Base-by-base conservation (phyloP, 331 rosid genomes). In the Pyrus hybrid region DNA sequence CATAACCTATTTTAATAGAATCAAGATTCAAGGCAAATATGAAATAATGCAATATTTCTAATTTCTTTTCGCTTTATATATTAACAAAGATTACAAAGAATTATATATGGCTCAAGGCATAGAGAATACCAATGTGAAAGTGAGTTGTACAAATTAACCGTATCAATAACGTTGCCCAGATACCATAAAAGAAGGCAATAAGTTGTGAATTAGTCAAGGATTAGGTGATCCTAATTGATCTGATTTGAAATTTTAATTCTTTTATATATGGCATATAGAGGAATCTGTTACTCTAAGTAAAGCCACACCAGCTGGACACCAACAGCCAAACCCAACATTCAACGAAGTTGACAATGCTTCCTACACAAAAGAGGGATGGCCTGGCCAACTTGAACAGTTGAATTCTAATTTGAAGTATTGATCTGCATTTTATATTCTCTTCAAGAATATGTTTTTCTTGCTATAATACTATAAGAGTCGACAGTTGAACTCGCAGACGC, bases 201-300 rank as follows among this genome's bases (percentile, higher is more conserved):
- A 23, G 13, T 69, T 37, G 28, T 64, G 16, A 5, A 5, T 25
- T 4, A 71, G 85, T 85, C 89, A 79, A 84, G 70, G 56, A 74
- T 83, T 84, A 77, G 92, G 88, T 84, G 30, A 76, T 68, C 75
- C 49, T 63, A 75, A 57, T 33, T 64, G 8, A 20, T 11, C 33
- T 3, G 20, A 68, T 70, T 73, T 32, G 30, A n/a, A 53, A 6
- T 25, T 16, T 37, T 7, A 5, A 7, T 32, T 5, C 2, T 20
- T 43, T 45, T 6, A 18, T 18, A 28, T 68, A 41, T 41, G 1
- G n/a, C n/a, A n/a, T 10, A 37, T 10, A 37, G 0, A 37, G 57
- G 79, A 85, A 78, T 79, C 76, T 84, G 87, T 68, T 81, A 83
- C 88, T 87, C 85, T 2, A 86, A 87, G 92, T 43, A 85, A 75